phyloP scores from a whole-genome alignment of 2,329 filamentous ascomycete genomes.

The Falciphora oryzae region DNA sequence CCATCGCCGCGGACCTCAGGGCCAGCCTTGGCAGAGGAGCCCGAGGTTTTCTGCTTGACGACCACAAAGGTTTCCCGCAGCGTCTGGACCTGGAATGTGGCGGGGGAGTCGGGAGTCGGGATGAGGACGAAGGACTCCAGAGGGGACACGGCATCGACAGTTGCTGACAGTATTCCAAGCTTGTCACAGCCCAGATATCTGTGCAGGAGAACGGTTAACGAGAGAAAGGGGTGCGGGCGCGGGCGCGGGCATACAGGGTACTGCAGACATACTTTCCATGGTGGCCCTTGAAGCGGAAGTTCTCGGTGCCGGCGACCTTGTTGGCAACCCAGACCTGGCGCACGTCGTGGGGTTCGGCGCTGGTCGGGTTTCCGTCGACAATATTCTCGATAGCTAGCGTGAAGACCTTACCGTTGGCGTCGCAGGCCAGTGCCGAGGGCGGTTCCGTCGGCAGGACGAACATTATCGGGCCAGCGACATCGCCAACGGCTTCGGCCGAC shows the following conservation, averaged over 20 bases:
- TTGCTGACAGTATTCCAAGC: constrained; percentile 70
- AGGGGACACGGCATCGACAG: constrained; percentile 72
- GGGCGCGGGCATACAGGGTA: background rate
- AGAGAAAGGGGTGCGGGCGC: background rate
- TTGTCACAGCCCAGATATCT: constrained; percentile 85
- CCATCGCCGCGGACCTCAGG: constrained; percentile 74
- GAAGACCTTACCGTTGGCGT: constrained; percentile 83
- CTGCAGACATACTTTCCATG: constrained; percentile 63
- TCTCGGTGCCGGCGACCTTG: constrained; percentile 73
- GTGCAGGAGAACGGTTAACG: constrained; percentile 2
- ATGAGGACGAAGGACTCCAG: constrained; percentile 77
- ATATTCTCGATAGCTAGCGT: constrained; percentile 79
- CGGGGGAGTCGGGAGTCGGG: constrained; percentile 56
- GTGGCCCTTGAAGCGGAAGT: constrained; percentile 81
- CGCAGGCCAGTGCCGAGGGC: constrained; percentile 69
- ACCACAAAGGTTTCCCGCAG: constrained; percentile 65
- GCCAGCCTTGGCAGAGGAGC: constrained; percentile 26
- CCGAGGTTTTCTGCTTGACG: constrained; percentile 44
- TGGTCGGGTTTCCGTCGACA: constrained; percentile 73
- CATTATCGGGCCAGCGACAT: constrained; percentile 77
- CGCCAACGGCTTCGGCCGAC: constrained; percentile 65
- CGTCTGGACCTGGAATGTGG: constrained; percentile 71
- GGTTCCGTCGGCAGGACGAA: constrained; percentile 74
- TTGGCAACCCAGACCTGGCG: constrained; percentile 93
- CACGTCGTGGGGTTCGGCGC: constrained; percentile 91